phyloP scores from a whole-genome alignment of 306 rosid species.

The Prinsepia uniflora region DNA sequence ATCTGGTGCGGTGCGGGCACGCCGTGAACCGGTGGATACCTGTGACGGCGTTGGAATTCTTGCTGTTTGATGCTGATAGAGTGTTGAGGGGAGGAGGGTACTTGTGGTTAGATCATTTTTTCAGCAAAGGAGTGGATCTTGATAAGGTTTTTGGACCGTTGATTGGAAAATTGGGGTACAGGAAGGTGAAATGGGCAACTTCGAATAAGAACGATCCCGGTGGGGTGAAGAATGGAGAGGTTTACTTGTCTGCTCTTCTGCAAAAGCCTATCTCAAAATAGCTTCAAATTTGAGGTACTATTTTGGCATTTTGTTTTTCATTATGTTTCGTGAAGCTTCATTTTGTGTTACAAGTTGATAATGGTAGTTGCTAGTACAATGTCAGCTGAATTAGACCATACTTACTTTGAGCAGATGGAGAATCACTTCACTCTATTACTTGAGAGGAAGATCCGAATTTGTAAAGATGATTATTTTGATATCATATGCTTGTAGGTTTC shows the following conservation, averaged over 20 bases:
- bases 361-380: conserved; percentile 1
- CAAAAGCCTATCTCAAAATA: conserved; percentile 83
- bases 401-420: background rate
- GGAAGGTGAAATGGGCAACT: conserved; percentile 91
- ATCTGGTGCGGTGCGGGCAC: conserved; percentile 85
- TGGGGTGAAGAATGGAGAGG: conserved; percentile 69
- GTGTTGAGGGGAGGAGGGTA: conserved; percentile 88
- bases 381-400: background rate
- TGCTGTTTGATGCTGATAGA: conserved; percentile 74
- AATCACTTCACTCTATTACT: background rate
- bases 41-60: conserved; percentile 60
- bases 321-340: background rate
- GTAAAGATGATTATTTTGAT: background rate
- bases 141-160: conserved; percentile 69
- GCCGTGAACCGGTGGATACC: conserved; percentile 98
- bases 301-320: background rate
- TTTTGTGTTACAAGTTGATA: background rate
- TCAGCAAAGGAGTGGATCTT: conserved; percentile 70
- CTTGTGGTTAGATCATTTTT: conserved; percentile 89
- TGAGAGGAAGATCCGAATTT: background rate
- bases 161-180: conserved; percentile 78
- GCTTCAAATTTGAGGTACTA: conserved; percentile 20
- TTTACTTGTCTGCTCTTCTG: conserved; percentile 78
- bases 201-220: conserved; percentile 54
- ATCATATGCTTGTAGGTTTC: background rate